Percentiles rank a stretch among this genome's conserved stretches.
These are phyloP conservation scores for Trichoderma sp. DNA, from an alignment of 2,329 filamentous ascomycete genomes.

Conservation along the genomic window DNA sequence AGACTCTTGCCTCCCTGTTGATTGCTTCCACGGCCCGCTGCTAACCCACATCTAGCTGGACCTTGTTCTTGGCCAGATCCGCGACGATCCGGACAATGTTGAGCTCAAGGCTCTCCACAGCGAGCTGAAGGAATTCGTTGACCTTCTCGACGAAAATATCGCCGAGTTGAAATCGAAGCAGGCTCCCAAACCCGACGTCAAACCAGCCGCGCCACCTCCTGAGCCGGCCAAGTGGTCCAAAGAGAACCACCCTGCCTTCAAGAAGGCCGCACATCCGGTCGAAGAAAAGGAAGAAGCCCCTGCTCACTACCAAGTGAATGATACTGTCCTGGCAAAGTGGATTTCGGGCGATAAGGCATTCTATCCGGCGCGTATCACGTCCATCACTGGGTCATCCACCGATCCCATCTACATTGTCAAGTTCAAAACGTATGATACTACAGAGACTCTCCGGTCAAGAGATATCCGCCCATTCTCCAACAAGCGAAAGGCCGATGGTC, in stretches of 20 bases:
- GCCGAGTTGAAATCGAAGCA: conserved; percentile 66
- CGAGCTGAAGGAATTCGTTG: conserved; percentile 80
- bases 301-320: conserved; percentile 76
- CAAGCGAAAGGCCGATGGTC: conserved; percentile 84
- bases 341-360: conserved; percentile 82
- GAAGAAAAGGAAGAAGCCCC: conserved; percentile 54
- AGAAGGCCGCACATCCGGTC: conserved; percentile 43
- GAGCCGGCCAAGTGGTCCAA: conserved; percentile 71
- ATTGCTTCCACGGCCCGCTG: background rate
- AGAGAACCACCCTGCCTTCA: conserved; percentile 76
- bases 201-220: conserved; percentile 32
- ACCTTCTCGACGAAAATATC: conserved; percentile 74
- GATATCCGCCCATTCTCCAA: conserved; percentile 78
- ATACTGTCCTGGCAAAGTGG: conserved; percentile 88
- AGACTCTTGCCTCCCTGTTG: background rate
- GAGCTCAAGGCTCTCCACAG: conserved; percentile 74
- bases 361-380: conserved; percentile 89
- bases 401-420: conserved; percentile 92
- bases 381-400: conserved; percentile 86
- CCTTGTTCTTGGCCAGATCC: conserved; percentile 70
- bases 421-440: conserved; percentile 86
- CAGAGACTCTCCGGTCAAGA: conserved; percentile 75
- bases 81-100: conserved; percentile 74
- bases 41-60: conserved; percentile 59
- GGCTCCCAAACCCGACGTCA: conserved; percentile 40